Base-by-base conservation (phyloP, 148 eudicot species). In the Bassia scoparia region DNA sequence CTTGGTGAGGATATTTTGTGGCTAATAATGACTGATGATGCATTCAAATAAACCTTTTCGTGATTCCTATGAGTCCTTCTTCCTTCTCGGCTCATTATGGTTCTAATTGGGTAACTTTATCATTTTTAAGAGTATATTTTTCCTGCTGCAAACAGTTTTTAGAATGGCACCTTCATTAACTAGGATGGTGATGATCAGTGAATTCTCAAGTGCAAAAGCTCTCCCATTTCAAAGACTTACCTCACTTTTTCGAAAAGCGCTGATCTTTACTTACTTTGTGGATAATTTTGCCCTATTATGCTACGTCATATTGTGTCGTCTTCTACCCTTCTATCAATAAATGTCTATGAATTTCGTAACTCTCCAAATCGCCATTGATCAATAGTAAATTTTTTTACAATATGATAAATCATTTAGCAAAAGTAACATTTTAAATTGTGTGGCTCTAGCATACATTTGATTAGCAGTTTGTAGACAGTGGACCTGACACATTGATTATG, bases 1-100 rank as follows among this genome's bases (percentile, higher is more conserved):
- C 68, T 65, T 65, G 50, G 68, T 65, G 18, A 65, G 68, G 49
- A 65, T 14, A n/a, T 38, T 35, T 65, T 38, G 68, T 44, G 49
- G 20, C 49, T 35, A 38, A 41, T 65, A 50, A 65, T 65, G 48
- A 65, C n/a, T 38, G 50, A 65, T 23, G 68, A 38, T 65, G 49
- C 50, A n/a, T 23, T 65, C 15, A 38, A 35, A 10, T 12, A 65
- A 41, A 38, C 12, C 30, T 65, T 37, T 65, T 65, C 9, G 30
- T 41, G 23, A 18, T 65, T 65, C 14, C 30, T n/a, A 20, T 5
- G 13, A 37, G 49, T n/a, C 46, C 30, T n/a, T 38, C 30, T 15
- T 65, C 20, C 49, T 24, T 21, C 3, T 46, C 7, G 10, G 29
- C 17, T 52, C 12, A 26, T 30, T 17, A 17, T 18, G 43, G 26